These are phyloP conservation scores for Geranomyces michiganensis DNA, from an alignment of 192 early-diverging fungal species.

Conservation along the genomic window DNA sequence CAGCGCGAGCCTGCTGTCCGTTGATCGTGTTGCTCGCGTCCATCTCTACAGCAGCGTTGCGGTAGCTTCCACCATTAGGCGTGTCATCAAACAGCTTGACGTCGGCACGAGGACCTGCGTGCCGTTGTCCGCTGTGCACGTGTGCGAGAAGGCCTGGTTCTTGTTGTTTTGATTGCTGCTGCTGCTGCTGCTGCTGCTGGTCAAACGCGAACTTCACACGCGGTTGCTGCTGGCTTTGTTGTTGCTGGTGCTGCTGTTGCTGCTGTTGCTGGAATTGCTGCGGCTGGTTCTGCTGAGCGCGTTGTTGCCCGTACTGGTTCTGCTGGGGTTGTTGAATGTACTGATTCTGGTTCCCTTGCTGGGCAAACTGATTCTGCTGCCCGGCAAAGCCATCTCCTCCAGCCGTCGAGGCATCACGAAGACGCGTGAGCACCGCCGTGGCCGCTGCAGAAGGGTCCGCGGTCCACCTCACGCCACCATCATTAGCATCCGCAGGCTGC, in stretches of 20 bases:
- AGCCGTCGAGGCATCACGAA: neutral
- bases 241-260: neutral
- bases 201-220: neutral
- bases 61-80: neutral
- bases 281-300: neutral
- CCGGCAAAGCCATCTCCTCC: neutral
- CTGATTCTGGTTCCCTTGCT: neutral
- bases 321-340: neutral
- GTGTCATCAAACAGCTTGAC: neutral
- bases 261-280: neutral
- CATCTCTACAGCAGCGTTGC: too few relatives aligned
- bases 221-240: neutral
- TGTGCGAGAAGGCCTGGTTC: too few relatives aligned
- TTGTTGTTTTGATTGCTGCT: too few relatives aligned
- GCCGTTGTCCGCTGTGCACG: neutral
- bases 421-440: neutral
- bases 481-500: too few relatives aligned
- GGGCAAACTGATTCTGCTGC: neutral
- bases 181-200: neutral
- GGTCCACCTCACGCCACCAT: neutral
- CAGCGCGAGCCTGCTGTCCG: too few relatives aligned
- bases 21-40: too few relatives aligned
- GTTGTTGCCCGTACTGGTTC: neutral
- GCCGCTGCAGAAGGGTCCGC: constrained; percentile 4
- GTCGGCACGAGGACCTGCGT: constrained; percentile 1